Conservation (phyloP, 2,329 filamentous ascomycete species). For the Hypoxylon sp. region DNA sequence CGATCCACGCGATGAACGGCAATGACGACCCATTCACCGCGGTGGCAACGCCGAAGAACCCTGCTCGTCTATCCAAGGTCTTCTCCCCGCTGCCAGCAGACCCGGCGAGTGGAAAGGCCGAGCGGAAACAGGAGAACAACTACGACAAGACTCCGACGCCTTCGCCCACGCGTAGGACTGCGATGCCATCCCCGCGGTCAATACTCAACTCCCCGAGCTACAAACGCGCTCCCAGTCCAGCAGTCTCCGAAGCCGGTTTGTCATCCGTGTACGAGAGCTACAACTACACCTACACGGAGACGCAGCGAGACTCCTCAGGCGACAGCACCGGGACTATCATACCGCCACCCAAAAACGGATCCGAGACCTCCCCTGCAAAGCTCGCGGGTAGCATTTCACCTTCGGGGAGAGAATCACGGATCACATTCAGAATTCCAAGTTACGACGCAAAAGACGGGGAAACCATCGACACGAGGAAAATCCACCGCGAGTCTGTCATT, state of each 20-base stretch:
- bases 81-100: slow-evolving; percentile 47
- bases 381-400: not conserved
- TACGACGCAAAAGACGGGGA: not conserved
- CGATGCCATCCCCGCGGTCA: slow-evolving; percentile 44
- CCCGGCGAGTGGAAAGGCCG: slow-evolving; percentile 13
- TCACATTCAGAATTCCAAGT: slow-evolving; percentile 22
- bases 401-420: slow-evolving; percentile 24
- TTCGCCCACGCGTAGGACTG: slow-evolving; percentile 33
- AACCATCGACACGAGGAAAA: not conserved
- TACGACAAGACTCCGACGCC: slow-evolving; percentile 41
- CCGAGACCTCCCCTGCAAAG: slow-evolving; percentile 9
- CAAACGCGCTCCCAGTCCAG: slow-evolving; percentile 38
- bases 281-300: slow-evolving; percentile 34
- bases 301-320: not conserved
- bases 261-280: slow-evolving; percentile 52
- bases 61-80: slow-evolving; percentile 46
- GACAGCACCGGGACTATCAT: slow-evolving; percentile 16
- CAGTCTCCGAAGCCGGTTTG: slow-evolving; percentile 46
- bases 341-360: not conserved
- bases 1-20: slow-evolving; percentile 29
- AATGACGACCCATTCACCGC: slow-evolving; percentile 48
- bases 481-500: not conserved
- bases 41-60: slow-evolving; percentile 34
- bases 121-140: slow-evolving; percentile 7
- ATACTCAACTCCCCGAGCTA: slow-evolving; percentile 46